Evolutionary conservation across 257 asterid species (phyloP).

Genomic region (Nicotiana tabacum): DNA sequence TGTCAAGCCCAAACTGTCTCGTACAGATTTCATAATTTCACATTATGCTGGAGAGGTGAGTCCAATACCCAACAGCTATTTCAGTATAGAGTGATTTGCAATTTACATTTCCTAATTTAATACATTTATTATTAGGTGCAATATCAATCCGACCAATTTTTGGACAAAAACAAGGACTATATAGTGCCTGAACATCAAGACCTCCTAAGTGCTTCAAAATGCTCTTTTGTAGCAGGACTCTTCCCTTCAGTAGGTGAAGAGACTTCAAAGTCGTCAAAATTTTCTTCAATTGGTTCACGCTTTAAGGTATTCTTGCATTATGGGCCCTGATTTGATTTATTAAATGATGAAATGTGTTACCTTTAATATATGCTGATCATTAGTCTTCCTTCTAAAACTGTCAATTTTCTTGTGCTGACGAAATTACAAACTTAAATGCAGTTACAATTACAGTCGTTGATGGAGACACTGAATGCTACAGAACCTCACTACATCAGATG

Average conservation of each 20-base stretch:
- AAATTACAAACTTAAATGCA: conserved; percentile 40
- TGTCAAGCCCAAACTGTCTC: conserved; percentile 91
- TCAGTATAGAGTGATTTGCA: conserved; percentile 6
- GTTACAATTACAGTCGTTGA: conserved; percentile 87
- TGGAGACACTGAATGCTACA: conserved; percentile 95
- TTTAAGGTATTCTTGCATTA: conserved; percentile 60
- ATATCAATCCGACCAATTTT: conserved; percentile 87
- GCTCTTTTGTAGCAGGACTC: conserved; percentile 94
- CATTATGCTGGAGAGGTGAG: conserved; percentile 99
- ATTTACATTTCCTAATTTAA: conserved; percentile 17
- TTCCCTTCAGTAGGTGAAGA: conserved; percentile 88
- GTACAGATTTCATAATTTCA: conserved; percentile 76
- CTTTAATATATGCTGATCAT: neutral
- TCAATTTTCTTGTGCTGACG: neutral
- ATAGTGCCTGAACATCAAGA: conserved; percentile 97
- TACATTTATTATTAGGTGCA: conserved; percentile 62
- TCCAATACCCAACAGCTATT: conserved; percentile 16
- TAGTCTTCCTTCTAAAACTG: neutral
- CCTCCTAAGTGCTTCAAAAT: conserved; percentile 75
- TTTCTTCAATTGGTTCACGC: conserved; percentile 97
- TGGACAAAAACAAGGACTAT: conserved; percentile 98
- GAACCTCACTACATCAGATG: conserved; percentile 97
- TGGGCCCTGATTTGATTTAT: conserved; percentile 1
- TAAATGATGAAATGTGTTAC: neutral
- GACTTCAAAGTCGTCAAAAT: conserved; percentile 76